A percentile compares a stretch with the other conserved stretches of the same genome.
phyloP scores from a whole-genome alignment of 2,329 filamentous ascomycete genomes.

The Geosmithia putterillii region DNA sequence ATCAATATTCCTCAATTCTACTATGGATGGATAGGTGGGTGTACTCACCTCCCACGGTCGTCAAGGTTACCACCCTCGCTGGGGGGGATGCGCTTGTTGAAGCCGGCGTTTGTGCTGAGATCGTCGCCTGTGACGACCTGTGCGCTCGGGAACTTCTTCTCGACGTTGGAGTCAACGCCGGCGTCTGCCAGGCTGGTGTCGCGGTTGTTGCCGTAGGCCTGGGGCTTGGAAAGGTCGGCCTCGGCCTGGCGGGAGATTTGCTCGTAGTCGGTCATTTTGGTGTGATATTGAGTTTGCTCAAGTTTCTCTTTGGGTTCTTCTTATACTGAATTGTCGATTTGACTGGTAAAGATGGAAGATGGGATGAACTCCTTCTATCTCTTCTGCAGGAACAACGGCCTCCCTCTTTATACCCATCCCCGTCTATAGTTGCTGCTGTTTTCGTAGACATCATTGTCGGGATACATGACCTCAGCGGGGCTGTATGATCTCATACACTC shows the following conservation, averaged over 20 bases:
- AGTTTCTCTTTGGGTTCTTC: too few relatives aligned
- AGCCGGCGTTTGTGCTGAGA: constrained; percentile 29
- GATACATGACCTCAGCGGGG: too few relatives aligned
- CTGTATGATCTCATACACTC: not conserved
- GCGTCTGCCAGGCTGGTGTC: constrained; percentile 24
- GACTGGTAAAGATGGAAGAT: too few relatives aligned
- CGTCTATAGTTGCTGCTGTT: too few relatives aligned
- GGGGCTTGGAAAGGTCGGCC: constrained; percentile 32
- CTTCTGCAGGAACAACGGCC: too few relatives aligned
- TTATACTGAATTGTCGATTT: too few relatives aligned
- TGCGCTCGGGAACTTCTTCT: constrained; percentile 25
- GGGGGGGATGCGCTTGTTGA: constrained; percentile 31
- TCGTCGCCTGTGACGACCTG: constrained; percentile 26
- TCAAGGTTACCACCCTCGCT: constrained; percentile 31
- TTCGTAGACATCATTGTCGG: not conserved
- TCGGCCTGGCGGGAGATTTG: constrained; percentile 32
- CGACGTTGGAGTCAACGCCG: constrained; percentile 26
- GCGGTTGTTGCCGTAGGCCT: constrained; percentile 30
- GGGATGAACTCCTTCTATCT: too few relatives aligned
- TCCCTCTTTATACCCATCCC: too few relatives aligned
- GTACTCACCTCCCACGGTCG: constrained; percentile 27
- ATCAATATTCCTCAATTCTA: not conserved
- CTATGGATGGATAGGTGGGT: not conserved
- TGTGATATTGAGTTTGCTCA: not conserved
- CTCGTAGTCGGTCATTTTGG: constrained; percentile 20